Base-by-base conservation (phyloP, 345 rosid genomes). In the Citrus sp. region DNA sequence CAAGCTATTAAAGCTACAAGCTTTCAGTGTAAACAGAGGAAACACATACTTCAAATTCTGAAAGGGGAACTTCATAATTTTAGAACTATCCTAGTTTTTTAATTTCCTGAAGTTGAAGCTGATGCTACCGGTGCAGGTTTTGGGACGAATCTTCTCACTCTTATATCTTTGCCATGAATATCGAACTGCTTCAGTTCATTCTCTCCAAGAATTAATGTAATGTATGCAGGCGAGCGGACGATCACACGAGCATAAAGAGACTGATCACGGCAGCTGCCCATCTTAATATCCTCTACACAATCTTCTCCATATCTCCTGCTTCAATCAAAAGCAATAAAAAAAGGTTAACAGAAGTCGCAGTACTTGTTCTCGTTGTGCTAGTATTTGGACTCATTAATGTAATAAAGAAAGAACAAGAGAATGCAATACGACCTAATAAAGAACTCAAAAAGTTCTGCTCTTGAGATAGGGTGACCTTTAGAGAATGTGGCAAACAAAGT, bases 401-500 rank as follows among this genome's bases (percentile, higher is more conserved):
- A 46, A 12, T 12, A 42, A 46, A 46, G 51, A 12, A 12, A 46
- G 51, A 12, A 46, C 16, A 46, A 46, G 51, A 46, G 51, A 46
- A 1, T 13, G 51, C 13, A 46, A 55, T 32, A 73, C 4, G 8
- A 75, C 85, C 80, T 46, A 67, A 21, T 77, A 10, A 85, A 59
- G 56, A 77, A 75, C 63, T 64, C 67, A 18, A 19, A n/a, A 67
- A 85, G 82, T 60, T 77, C 80, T 66, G 34, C 61, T 49, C 64
- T 71, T 55, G 82, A 37, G 74, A 80, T 35, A 1, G 74, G 80
- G 72, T 75, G 82, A 12, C 84, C 80, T 42, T 73, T 80, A 3
- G 83, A 75, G 78, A 82, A 85, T 22, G 87, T 85, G 59, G 78
- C 61, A 51, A 82, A 85, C 74, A 85, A 46, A 49, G 84, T 75